Evolutionary conservation across 2,329 filamentous ascomycete species (phyloP).

Genomic region (Fusarium nelsonii): DNA sequence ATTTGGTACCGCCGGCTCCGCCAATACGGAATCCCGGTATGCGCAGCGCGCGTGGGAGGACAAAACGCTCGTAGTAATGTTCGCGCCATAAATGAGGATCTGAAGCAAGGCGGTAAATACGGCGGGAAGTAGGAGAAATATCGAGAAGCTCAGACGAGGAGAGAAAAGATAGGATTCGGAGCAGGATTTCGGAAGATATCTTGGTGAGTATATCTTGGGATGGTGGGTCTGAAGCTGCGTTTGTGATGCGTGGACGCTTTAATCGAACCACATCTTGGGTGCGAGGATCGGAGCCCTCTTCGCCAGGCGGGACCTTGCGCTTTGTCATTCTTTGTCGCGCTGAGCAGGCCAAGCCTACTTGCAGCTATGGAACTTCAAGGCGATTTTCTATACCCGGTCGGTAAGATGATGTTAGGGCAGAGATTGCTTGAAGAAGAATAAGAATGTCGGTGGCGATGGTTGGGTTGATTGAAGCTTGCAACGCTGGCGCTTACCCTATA

Average conservation of each 20-base stretch:
- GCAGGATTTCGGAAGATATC: constrained; percentile 87
- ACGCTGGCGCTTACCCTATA: constrained; percentile 39
- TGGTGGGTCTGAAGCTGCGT: constrained; percentile 20
- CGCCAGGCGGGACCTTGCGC: constrained; percentile 38
- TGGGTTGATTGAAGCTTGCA: constrained; percentile 18
- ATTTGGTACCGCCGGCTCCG: constrained; percentile 48
- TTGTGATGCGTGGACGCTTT: constrained; percentile 44
- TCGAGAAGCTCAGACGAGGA: constrained; percentile 74
- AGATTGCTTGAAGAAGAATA: constrained; percentile 10
- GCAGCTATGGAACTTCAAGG: not conserved
- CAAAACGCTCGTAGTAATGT: constrained; percentile 88
- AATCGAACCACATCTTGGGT: constrained; percentile 8
- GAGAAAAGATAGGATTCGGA: constrained; percentile 86
- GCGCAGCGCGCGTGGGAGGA: constrained; percentile 81
- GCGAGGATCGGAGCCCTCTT: constrained; percentile 11
- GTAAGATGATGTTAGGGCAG: not conserved
- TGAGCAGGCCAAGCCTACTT: constrained; percentile 30
- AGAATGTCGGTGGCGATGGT: constrained; percentile 47
- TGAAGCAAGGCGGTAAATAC: constrained; percentile 77
- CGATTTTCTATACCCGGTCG: not conserved
- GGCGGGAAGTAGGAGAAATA: constrained; percentile 75
- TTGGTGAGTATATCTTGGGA: constrained; percentile 72
- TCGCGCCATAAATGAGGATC: constrained; percentile 94
- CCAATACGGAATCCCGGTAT: constrained; percentile 73
- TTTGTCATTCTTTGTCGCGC: constrained; percentile 43